phyloP scores from a whole-genome alignment of 2,329 filamentous ascomycete species.

The Cercospora sp. region DNA sequence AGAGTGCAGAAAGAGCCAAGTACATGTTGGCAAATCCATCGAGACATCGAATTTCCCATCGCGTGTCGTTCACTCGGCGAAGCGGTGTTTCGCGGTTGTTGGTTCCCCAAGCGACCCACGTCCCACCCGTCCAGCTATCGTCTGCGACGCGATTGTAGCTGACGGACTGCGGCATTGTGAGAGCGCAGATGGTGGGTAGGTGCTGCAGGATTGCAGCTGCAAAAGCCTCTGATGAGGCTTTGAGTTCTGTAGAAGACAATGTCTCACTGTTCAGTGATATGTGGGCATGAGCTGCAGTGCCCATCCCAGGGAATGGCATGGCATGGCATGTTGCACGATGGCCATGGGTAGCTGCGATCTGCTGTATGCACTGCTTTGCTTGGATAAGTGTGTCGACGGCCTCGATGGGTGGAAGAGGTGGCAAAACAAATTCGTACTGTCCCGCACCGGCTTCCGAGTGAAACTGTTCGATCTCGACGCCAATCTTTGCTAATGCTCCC shows the following conservation, averaged over 20 bases:
- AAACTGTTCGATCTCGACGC: conserved; percentile 69
- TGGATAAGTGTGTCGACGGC: conserved; percentile 73
- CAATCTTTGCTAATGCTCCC: conserved; percentile 59
- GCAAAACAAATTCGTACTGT: conserved; percentile 76
- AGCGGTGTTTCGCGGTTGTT: conserved; percentile 78
- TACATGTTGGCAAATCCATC: conserved; percentile 81
- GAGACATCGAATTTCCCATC: conserved; percentile 71
- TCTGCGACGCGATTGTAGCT: conserved; percentile 71
- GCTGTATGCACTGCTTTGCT: conserved; percentile 67
- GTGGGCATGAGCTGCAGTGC: conserved; percentile 70
- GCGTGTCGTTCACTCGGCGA: conserved; percentile 55
- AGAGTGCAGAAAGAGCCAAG: conserved; percentile 62
- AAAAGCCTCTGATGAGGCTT: conserved; percentile 61
- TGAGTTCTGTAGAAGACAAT: conserved; percentile 16
- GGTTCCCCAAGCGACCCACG: conserved; percentile 77
- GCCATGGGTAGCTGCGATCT: conserved; percentile 62
- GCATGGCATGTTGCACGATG: conserved; percentile 73
- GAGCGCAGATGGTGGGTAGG: conserved; percentile 65
- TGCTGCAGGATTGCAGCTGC: conserved; percentile 68
- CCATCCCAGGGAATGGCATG: conserved; percentile 62
- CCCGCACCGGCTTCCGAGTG: conserved; percentile 73
- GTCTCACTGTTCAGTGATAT: conserved; percentile 60
- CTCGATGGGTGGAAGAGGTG: conserved; percentile 61
- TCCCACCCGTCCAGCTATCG: conserved; percentile 74
- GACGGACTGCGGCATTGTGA: conserved; percentile 64